Percentiles rank a stretch among this genome's conserved stretches.
Conservation (phyloP, 768 basidiomycete species). For the Lyophyllum decastes region DNA sequence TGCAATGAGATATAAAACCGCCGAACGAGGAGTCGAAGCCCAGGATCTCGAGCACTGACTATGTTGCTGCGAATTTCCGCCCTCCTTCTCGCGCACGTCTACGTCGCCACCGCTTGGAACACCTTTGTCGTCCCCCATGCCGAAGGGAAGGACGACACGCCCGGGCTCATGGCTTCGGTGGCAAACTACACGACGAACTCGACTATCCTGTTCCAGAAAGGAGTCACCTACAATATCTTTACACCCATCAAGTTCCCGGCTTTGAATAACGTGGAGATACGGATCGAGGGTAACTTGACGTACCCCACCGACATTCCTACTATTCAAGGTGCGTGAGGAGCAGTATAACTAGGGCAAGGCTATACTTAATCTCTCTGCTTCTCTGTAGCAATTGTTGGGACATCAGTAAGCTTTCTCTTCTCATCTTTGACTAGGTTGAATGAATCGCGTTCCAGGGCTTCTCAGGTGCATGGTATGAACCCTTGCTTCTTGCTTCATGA, state of each 20-base stretch:
- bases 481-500: not conserved
- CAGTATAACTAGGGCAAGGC: not conserved
- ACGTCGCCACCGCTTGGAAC: constrained; percentile 38
- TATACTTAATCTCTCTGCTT: not conserved
- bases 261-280: constrained; percentile 57
- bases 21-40: not conserved
- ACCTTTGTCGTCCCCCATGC: constrained; percentile 54
- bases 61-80: constrained; percentile 12
- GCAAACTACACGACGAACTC: constrained; percentile 40
- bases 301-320: constrained; percentile 53
- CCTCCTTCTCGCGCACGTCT: constrained; percentile 24
- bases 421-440: not conserved
- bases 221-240: constrained; percentile 61
- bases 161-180: constrained; percentile 45
- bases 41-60: not conserved
- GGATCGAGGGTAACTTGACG: constrained; percentile 57
- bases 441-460: constrained; percentile 32
- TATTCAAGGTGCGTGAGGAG: constrained; percentile 41
- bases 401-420: constrained; percentile 35
- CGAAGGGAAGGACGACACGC: constrained; percentile 51
- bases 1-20: not conserved
- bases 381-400: constrained; percentile 40
- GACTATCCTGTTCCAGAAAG: constrained; percentile 58
- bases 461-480: constrained; percentile 43
- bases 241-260: constrained; percentile 58